Percentiles rank a stretch among this genome's conserved stretches.
These are phyloP conservation scores for Penicillium lividum DNA, from an alignment of 495 filamentous ascomycete species.

Conservation along the genomic window DNA sequence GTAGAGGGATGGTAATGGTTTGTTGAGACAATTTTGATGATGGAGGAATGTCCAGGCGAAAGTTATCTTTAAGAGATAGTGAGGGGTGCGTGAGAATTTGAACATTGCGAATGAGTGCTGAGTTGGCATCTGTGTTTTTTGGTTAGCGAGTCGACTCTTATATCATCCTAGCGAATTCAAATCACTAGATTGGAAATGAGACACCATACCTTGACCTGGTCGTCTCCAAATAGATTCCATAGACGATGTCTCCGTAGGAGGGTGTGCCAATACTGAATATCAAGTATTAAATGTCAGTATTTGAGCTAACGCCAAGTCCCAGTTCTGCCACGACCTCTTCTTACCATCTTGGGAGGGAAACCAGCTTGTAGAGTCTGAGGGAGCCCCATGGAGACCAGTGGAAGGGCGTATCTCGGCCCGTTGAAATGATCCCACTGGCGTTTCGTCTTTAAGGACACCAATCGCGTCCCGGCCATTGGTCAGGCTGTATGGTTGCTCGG, in stretches of 20 bases:
- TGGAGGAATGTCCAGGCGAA: constrained; percentile 60
- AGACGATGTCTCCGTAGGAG: constrained; percentile 15
- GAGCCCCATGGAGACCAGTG: constrained; percentile 5
- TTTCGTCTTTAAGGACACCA: constrained; percentile 18
- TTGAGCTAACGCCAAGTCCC: not conserved
- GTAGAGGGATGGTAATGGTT: constrained; percentile 65
- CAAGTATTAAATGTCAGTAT: not conserved
- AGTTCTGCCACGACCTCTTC: not conserved
- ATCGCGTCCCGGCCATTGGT: constrained; percentile 5
- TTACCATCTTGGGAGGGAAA: constrained; percentile 17
- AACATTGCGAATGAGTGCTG: constrained; percentile 67
- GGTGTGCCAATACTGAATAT: not conserved
- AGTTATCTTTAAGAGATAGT: constrained; percentile 52
- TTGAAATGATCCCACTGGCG: constrained; percentile 17
- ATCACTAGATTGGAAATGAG: not conserved
- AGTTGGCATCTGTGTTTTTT: constrained; percentile 36
- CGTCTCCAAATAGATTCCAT: constrained; percentile 43
- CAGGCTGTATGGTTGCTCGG: constrained; percentile 17
- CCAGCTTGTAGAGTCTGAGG: constrained; percentile 6
- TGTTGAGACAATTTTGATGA: constrained; percentile 63
- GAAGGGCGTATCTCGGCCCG: constrained; percentile 22
- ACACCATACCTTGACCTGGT: constrained; percentile 54
- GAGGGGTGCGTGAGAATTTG: constrained; percentile 65
- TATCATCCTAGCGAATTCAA: not conserved
- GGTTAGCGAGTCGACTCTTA: constrained; percentile 10